These are phyloP conservation scores for Erigeron canadensis DNA, from an alignment of 129 eudicot species.

Conservation along the genomic window DNA sequence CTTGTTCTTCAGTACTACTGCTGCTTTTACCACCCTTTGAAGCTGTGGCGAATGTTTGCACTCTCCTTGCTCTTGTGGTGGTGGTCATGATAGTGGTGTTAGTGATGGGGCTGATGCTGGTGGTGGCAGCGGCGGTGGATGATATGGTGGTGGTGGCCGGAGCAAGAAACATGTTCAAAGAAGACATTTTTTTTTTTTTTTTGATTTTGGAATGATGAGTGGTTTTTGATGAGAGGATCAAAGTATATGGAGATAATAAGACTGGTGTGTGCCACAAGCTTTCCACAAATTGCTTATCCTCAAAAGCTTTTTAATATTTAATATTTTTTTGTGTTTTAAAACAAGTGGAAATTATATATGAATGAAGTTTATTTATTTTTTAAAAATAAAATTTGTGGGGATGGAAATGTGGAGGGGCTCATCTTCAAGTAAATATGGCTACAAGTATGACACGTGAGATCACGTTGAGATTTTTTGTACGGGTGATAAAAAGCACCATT, in stretches of 20 bases:
- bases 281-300: conserved; percentile 46
- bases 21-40: conserved; percentile 39
- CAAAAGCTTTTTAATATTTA: conserved; percentile 15
- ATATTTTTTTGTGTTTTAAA: conserved; percentile 9
- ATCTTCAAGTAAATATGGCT: conserved; percentile 35
- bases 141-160: conserved; percentile 32
- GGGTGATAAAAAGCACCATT: not conserved
- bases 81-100: conserved; percentile 7
- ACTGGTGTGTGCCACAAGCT: conserved; percentile 38
- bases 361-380: not conserved
- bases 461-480: not conserved
- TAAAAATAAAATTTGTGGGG: conserved; percentile 30
- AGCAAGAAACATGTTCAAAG: conserved; percentile 44
- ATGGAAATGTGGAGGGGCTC: conserved; percentile 32
- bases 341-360: conserved; percentile 2
- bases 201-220: conserved; percentile 21
- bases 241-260: conserved; percentile 33
- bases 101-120: conserved; percentile 1
- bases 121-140: conserved; percentile 17
- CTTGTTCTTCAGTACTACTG: conserved; percentile 55
- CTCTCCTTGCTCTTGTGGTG: conserved; percentile 42
- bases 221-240: conserved; percentile 26
- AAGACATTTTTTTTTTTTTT: conserved; percentile 30
- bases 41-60: conserved; percentile 48
- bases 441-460: conserved; percentile 41